Evolutionary conservation across 306 rosid species (phyloP).

Genomic region (Citrullus mucosospermus): DNA sequence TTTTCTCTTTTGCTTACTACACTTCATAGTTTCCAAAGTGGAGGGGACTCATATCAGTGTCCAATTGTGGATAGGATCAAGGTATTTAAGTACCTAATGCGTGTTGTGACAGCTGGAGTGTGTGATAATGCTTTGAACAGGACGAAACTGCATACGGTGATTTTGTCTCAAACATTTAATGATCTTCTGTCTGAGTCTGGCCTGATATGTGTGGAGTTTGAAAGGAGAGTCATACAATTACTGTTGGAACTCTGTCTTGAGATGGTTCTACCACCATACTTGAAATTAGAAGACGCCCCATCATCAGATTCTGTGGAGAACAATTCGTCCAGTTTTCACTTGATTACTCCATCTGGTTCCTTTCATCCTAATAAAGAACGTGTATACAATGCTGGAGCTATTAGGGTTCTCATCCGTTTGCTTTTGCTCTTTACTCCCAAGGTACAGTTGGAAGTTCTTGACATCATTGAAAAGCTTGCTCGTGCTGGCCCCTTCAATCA

Average conservation of each 20-base stretch:
- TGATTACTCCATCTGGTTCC: conserved; percentile 66
- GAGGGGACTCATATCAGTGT: conserved; percentile 40
- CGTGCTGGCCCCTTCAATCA: conserved; percentile 75
- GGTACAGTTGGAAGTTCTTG: conserved; percentile 74
- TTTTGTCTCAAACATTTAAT: conserved; percentile 81
- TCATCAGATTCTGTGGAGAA: conserved; percentile 31
- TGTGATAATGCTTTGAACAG: conserved; percentile 68
- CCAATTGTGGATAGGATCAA: conserved; percentile 38
- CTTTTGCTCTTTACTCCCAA: conserved; percentile 76
- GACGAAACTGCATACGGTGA: conserved; percentile 59
- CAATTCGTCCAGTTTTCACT: conserved; percentile 35
- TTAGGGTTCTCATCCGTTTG: conserved; percentile 68
- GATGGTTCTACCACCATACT: conserved; percentile 71
- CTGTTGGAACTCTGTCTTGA: conserved; percentile 89
- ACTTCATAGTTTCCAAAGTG: conserved; percentile 89
- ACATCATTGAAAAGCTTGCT: conserved; percentile 66
- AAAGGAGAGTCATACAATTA: conserved; percentile 88
- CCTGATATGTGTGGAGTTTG: conserved; percentile 76
- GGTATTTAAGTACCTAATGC: conserved; percentile 63
- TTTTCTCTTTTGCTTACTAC: conserved; percentile 95
- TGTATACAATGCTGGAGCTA: conserved; percentile 75
- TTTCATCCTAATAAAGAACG: conserved; percentile 65
- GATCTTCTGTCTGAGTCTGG: conserved; percentile 92
- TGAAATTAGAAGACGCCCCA: conserved; percentile 41
- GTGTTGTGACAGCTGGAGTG: conserved; percentile 74